Evolutionary conservation across 345 rosid species (phyloP), one percentile per base, ranked within the genome.

Genomic region (Ricinus communis): DNA sequence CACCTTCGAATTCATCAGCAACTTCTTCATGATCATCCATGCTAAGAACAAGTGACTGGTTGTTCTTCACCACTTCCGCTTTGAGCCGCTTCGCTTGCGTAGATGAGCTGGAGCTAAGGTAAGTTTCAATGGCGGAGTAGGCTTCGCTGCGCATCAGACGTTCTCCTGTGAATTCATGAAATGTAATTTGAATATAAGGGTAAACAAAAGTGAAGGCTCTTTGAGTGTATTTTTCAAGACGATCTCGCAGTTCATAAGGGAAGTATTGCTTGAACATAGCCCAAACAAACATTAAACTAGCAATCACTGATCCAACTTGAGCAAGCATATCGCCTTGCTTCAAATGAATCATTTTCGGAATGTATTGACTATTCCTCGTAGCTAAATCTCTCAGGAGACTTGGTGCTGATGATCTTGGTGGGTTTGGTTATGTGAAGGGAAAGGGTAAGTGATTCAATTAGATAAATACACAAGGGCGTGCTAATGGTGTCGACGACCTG

Each of bases 21-120:
- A 66, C 59, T n/a, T 66, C 70, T 66, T 66, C 70, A 21, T 66
- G 28, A 36, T 66, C 70, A 52, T 66, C 70, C 70, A 66, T 66
- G 46, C 58, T 49, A 1, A 66, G 70, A 52, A 66, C 58, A 4
- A 66, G 70, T 4, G 57, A 33, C 8, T 66, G 57, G 9, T 50
- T 49, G 45, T 66, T 66, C 46, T 49, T 50, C 6, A 52, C 45
- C 0, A 66, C 58, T 30, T 66, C 70, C 30, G 70, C 70, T 21
- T 66, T 66, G 16, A 66, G 70, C 0, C 70, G 45, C 18, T 66
- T 66, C 15, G 70, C 70, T 31, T 66, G 70, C 58, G 14, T 19
- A 4, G 70, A 66, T 8, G 70, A 50, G 51, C 58, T 66, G 0
- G 70, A 66, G 70, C 58, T 49, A 1, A 66, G 58, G 7, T 66